Evolutionary conservation across 495 filamentous ascomycete genomes (phyloP), one percentile per base, ranked within the genome.

Genomic region (Penicillium crystallinum): DNA sequence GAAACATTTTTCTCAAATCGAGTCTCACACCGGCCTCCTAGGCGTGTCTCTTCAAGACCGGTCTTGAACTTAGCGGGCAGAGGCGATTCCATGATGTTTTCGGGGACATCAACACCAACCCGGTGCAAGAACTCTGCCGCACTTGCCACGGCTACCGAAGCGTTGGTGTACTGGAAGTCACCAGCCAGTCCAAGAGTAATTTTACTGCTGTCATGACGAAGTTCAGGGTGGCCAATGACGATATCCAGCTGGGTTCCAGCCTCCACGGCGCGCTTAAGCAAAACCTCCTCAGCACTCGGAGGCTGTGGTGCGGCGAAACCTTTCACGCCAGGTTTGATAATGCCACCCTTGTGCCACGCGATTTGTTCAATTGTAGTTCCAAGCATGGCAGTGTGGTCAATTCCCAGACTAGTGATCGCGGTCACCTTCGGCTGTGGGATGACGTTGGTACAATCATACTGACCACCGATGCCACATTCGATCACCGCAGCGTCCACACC

Each of bases 271-370:
- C 95, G 79, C 29, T 85, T 65, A 25, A 74, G 56, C 11, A 98
- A 68, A 6, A 97, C 90, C 21, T 78, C 66, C 42, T 86, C 67
- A 0, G 91, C 93, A 11, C 62, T 70, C 1, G 77, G 67, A 0
- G 76, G 71, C 64, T 98, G 93, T 14, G 82, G 81, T 10, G 87
- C 81, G 1, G 86, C 89, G 49, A 95, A 93, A 2, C 82, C 87
- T 8, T 82, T 79, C 10, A 75, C 74, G 0, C 80, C 83, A 2
- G 64, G 21, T 65, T 97, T 98, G 73, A 96, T 86, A 45, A 97
- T 92, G 11, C 93, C 93, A 11, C 81, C 88, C 67, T 98, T 97
- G 62, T 98, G 92, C 93, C 95, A 97, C 4, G 95, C 92, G 53
- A 98, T 98, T 56, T 91, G 79, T 42, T 91, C 88, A 36, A 96